Percentiles rank a stretch among this genome's conserved stretches.
phyloP scores from a whole-genome alignment of 139 green algal genomes.

The Tetratostichococcus sp. region DNA sequence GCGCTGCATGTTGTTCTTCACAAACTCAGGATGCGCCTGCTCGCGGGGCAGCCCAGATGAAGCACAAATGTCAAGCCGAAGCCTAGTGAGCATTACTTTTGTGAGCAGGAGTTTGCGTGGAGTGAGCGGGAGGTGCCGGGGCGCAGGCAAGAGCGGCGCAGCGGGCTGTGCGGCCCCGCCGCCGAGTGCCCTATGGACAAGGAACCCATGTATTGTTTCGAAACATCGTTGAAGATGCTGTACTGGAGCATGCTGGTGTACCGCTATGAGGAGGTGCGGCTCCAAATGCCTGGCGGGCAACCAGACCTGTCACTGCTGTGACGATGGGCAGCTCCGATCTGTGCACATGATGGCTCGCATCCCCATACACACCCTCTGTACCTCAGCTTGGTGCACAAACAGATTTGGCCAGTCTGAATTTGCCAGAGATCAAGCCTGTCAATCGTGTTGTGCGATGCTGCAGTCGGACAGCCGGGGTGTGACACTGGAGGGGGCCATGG shows the following conservation, averaged over 20 bases:
- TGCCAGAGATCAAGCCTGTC: no score
- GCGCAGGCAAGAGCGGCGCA: not conserved
- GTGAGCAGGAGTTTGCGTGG: not conserved
- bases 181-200: not conserved
- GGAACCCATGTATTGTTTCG: not conserved
- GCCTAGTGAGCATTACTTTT: not conserved
- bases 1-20: no score
- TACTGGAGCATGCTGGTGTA: conserved; percentile 8
- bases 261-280: conserved; percentile 3
- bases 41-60: no score
- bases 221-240: conserved; percentile 1
- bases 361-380: no score
- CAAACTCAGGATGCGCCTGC: no score
- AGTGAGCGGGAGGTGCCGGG: not conserved
- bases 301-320: no score
- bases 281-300: not conserved
- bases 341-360: no score
- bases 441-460: not conserved
- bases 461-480: not conserved
- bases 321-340: no score
- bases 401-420: no score
- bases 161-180: not conserved
- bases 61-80: no score
- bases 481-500: conserved; percentile 9
- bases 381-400: no score